Evolutionary conservation across 148 eudicot genomes (phyloP), one percentile per base, ranked within the genome.

Genomic region (Drosera capensis): DNA sequence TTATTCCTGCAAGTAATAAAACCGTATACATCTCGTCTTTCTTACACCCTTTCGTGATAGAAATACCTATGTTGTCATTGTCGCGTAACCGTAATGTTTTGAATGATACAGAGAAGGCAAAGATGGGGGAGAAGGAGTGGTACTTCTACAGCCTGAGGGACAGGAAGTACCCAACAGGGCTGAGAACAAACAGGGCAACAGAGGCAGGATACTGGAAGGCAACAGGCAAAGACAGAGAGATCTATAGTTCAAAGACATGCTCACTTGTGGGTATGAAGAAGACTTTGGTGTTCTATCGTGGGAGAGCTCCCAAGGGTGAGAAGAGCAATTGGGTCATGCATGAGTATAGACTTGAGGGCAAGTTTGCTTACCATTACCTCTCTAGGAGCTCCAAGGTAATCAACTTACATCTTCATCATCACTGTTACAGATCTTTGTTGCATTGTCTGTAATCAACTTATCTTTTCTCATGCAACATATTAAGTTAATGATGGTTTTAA

Each of bases 51-150:
- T n/a, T n/a, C n/a, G n/a, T n/a, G n/a, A n/a, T n/a, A n/a, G n/a
- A n/a, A n/a, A n/a, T n/a, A n/a, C n/a, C n/a, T n/a, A n/a, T 8
- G 34, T 47, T 15, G 22, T 38, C 2, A n/a, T 14, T 44, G 19
- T 24, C 0, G 22, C 8, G 0, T 0, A 20, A 31, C n/a, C n/a
- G 9, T 20, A 20, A 1, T 31, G n/a, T n/a, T n/a, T n/a, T n/a
- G n/a, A n/a, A n/a, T n/a, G 23, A 0, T 31, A 24, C 40, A 83
- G 97, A 68, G 39, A 88, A 71, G 52, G 94, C 97, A 0, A 83
- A 80, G 49, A 88, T 88, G 95, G 97, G 97, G 42, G 97, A 88
- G 58, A 88, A 88, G 34, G 95, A 88, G 56, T 88, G 97, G 97
- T 88, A 88, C 69, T 88, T 88, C 40, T 88, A 51, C 66, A 88